Base-by-base conservation (phyloP, 306 rosid species). In the Fragaria ananassa region DNA sequence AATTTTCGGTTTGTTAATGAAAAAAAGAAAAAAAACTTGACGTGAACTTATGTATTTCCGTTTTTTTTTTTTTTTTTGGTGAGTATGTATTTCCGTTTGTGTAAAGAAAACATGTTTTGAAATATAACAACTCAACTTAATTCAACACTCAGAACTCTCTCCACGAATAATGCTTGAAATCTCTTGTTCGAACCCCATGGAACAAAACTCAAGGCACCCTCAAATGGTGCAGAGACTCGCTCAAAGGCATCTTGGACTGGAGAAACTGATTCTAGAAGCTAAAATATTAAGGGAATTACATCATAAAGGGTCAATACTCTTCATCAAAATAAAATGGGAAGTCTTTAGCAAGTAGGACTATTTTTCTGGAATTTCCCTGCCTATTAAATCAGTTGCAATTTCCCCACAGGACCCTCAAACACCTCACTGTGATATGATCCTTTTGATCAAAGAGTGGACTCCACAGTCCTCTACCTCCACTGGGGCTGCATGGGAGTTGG, bases 401-500 rank as follows among this genome's bases (percentile, higher is more conserved):
- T 64, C 25, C 14, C 70, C 46, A 14, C 25, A 63, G 69, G 45
- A 35, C 45, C 70, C 70, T 34, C 13, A 31, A 2, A 18, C 70
- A 31, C 68, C 68, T 62, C 68, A 29, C 11, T 10, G 9, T 42
- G 7, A 1, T 37, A 35, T 5, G 19, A 27, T 41, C 49, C 12
- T 2, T 15, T 69, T 27, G 39, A 72, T 0, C 15, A 75, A 17
- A 5, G 17, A 9, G 25, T 57, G 62, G 83, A 49, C 63, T 46
- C 75, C 72, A 53, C 58, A 4, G 4, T 27, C 60, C 13, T 25
- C n/a, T 8, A 49, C 49, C 75, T 42, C 80, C 78, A 76, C 74
- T 17, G 15, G 1, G 9, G 17, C 5, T 67, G 78, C 81, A 81
- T 76, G 51, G 81, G 83, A 85, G 85, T 75, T 58, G 81, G 88